phyloP scores from a whole-genome alignment of 2,329 filamentous ascomycete species.

The Colletotrichum sp. region DNA sequence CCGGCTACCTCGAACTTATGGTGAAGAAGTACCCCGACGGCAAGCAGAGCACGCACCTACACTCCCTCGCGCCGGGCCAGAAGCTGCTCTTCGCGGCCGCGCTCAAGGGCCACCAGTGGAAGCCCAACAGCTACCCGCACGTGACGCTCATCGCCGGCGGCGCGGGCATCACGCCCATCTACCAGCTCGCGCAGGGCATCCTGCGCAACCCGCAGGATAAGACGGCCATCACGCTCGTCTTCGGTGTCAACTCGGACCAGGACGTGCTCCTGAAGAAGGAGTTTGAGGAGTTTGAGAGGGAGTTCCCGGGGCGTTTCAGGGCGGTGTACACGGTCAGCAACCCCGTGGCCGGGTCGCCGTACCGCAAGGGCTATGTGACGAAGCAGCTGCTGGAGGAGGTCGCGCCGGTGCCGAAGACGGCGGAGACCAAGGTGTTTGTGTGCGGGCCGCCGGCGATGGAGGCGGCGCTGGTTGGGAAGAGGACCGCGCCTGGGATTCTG shows the following conservation, averaged over 20 bases:
- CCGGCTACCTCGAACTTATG: slow-evolving; percentile 66
- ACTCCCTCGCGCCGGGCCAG: slow-evolving; percentile 68
- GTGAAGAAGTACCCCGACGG: slow-evolving; percentile 73
- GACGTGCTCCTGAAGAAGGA: slow-evolving; percentile 64
- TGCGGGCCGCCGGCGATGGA: slow-evolving; percentile 75
- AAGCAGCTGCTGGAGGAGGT: slow-evolving; percentile 59
- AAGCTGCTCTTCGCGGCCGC: slow-evolving; percentile 61
- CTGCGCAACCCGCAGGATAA: slow-evolving; percentile 65
- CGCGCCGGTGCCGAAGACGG: slow-evolving; percentile 33
- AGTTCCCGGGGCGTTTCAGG: slow-evolving; percentile 61
- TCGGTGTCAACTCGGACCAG: slow-evolving; percentile 67
- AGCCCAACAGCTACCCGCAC: slow-evolving; percentile 51
- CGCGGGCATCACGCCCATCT: slow-evolving; percentile 75
- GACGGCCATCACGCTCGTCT: slow-evolving; percentile 69
- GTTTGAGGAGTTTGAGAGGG: slow-evolving; percentile 55
- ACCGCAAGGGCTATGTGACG: slow-evolving; percentile 63
- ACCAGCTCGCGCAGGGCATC: slow-evolving; percentile 67
- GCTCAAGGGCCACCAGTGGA: slow-evolving; percentile 61
- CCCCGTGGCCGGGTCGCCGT: slow-evolving; percentile 42
- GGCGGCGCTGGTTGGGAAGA: slow-evolving; percentile 54
- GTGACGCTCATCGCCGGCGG: slow-evolving; percentile 74
- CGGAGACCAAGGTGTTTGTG: slow-evolving; percentile 65
- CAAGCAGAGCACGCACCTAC: slow-evolving; percentile 68
- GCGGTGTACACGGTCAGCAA: slow-evolving; percentile 63
- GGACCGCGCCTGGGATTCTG: slow-evolving; percentile 53